These are phyloP conservation scores for Backusella morwellensis DNA, from an alignment of 192 early-diverging fungal species.

Conservation along the genomic window DNA sequence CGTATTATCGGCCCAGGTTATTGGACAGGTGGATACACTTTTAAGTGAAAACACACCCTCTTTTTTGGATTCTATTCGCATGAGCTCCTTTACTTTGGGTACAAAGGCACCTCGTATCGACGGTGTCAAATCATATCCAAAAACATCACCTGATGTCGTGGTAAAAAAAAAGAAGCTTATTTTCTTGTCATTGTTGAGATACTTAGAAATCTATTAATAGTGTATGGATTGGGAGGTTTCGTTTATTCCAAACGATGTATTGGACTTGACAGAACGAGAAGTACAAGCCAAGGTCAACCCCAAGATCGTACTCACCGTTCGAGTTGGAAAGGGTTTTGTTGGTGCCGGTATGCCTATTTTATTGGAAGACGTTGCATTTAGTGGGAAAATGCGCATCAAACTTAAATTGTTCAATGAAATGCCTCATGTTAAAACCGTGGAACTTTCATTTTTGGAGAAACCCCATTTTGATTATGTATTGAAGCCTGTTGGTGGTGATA, in stretches of 20 bases:
- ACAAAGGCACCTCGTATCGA: conserved; percentile 74
- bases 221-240: conserved; percentile 89
- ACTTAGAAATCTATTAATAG: conserved; percentile 17
- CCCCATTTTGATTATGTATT: conserved; percentile 87
- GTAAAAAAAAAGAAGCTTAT: conserved; percentile 11
- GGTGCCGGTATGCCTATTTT: conserved; percentile 83
- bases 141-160: conserved; percentile 60
- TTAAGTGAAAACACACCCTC: conserved; percentile 72
- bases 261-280: conserved; percentile 65
- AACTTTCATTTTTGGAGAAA: conserved; percentile 78
- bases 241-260: conserved; percentile 81
- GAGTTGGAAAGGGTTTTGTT: conserved; percentile 84
- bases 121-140: conserved; percentile 67
- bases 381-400: conserved; percentile 69
- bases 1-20: conserved; percentile 69
- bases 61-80: conserved; percentile 75
- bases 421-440: conserved; percentile 82
- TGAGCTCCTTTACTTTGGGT: conserved; percentile 75
- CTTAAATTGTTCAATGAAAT: conserved; percentile 83
- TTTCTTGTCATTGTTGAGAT: background rate
- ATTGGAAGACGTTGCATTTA: conserved; percentile 83
- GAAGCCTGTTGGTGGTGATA: conserved; percentile 83
- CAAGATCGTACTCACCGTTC: conserved; percentile 81
- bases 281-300: conserved; percentile 73
- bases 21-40: conserved; percentile 67